Conservation (phyloP, 1,284 basidiomycete species). For the Ustilago xerochloae region DNA sequence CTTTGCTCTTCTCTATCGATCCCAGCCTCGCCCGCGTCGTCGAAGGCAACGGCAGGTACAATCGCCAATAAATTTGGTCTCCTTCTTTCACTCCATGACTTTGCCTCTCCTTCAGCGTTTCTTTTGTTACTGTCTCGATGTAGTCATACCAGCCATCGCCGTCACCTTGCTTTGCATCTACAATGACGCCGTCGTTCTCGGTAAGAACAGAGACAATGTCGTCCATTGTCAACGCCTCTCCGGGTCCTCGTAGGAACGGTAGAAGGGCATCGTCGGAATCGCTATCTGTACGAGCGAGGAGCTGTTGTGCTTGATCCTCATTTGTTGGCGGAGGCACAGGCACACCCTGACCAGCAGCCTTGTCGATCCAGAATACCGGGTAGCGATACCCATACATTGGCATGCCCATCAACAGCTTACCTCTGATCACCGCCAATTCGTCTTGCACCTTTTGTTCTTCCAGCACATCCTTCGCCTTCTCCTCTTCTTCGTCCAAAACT, state of each 20-base stretch:
- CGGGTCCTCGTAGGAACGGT: slow-evolving; percentile 40
- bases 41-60: slow-evolving; percentile 24
- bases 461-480: not conserved
- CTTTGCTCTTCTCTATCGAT: not conserved
- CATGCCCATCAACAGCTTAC: slow-evolving; percentile 42
- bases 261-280: not conserved
- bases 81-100: slow-evolving; percentile 22
- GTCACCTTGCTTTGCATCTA: slow-evolving; percentile 8
- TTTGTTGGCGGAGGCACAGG: slow-evolving; percentile 7
- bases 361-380: slow-evolving; percentile 40
- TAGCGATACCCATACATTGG: slow-evolving; percentile 49
- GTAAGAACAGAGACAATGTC: slow-evolving; percentile 16
- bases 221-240: slow-evolving; percentile 25
- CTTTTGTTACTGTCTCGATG: slow-evolving; percentile 14
- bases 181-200: slow-evolving; percentile 18
- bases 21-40: slow-evolving; percentile 2
- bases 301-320: slow-evolving; percentile 7
- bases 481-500: slow-evolving; percentile 15
- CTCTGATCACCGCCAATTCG: slow-evolving; percentile 7
- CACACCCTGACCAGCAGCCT: slow-evolving; percentile 21
- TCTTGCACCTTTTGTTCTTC: not conserved
- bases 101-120: not conserved
- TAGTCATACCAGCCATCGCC: slow-evolving; percentile 40
- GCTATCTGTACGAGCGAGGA: not conserved
- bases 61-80: slow-evolving; percentile 37